These are phyloP conservation scores for Monosporascus sp. DNA, from an alignment of 2,329 filamentous ascomycete genomes.

Conservation along the genomic window DNA sequence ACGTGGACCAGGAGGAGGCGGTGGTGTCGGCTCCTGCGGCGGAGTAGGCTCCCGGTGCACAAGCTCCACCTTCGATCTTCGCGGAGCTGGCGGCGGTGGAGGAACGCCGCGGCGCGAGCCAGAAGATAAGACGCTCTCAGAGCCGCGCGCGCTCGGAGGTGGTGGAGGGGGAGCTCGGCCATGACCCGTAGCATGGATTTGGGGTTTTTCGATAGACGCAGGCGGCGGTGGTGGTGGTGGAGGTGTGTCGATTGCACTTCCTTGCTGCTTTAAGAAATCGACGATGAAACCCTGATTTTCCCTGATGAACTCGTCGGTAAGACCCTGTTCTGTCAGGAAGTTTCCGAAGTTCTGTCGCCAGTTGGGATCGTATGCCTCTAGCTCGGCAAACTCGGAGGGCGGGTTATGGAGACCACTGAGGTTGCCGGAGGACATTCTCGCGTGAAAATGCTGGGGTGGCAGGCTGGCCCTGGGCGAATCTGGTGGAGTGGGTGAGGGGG, in stretches of 20 bases:
- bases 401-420: constrained; percentile 37
- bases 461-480: constrained; percentile 46
- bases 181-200: constrained; percentile 17
- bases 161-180: constrained; percentile 38
- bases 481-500: constrained; percentile 49
- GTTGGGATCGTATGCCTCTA: constrained; percentile 59
- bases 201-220: constrained; percentile 27
- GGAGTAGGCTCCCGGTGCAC: constrained; percentile 46
- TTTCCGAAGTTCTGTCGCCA: constrained; percentile 64
- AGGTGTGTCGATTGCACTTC: constrained; percentile 31
- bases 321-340: constrained; percentile 56
- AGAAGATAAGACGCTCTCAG: constrained; percentile 30
- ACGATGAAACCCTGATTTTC: constrained; percentile 66
- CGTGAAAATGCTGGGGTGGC: constrained; percentile 30
- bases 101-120: constrained; percentile 39
- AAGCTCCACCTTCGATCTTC: constrained; percentile 51
- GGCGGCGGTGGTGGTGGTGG: constrained; percentile 40
- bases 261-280: constrained; percentile 57
- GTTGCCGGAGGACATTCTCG: constrained; percentile 37
- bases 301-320: constrained; percentile 62
- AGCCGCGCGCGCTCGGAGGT: constrained; percentile 17
- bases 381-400: constrained; percentile 53
- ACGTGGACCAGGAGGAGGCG: constrained; percentile 62
- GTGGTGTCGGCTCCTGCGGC: constrained; percentile 67
- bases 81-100: constrained; percentile 54